Evolutionary conservation across 495 filamentous ascomycete species (phyloP).

Genomic region (Podospora tetraspora): DNA sequence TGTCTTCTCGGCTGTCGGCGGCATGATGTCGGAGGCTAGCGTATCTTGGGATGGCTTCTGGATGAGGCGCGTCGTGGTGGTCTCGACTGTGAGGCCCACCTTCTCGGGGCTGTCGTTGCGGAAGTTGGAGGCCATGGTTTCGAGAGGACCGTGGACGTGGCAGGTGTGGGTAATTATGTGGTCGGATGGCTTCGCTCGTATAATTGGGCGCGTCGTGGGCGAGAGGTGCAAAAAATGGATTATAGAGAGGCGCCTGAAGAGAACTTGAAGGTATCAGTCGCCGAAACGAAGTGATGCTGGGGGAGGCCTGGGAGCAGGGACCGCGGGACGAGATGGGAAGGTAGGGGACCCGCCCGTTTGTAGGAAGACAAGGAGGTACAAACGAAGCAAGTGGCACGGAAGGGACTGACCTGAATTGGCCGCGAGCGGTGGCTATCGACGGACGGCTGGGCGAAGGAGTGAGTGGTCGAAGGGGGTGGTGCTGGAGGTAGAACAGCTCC

Average conservation of each 20-base stretch:
- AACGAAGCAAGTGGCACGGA: background rate
- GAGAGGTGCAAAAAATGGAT: background rate
- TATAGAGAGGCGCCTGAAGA: background rate
- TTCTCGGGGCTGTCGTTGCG: constrained; percentile 24
- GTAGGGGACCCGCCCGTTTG: constrained; percentile 6
- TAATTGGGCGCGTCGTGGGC: background rate
- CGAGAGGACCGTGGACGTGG: constrained; percentile 6
- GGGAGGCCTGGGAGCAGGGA: background rate
- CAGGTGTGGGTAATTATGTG: constrained; percentile 24
- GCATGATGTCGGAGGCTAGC: constrained; percentile 23
- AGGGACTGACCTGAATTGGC: background rate
- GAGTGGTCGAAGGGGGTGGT: background rate
- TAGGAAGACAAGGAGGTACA: background rate
- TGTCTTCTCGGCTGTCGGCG: constrained; percentile 27
- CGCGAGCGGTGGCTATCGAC: background rate
- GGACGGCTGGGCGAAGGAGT: background rate
- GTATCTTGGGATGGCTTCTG: constrained; percentile 28
- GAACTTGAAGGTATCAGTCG: constrained; percentile 19
- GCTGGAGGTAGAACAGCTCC: constrained; percentile 1
- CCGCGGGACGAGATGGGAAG: constrained; percentile 6
- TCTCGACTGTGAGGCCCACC: constrained; percentile 31
- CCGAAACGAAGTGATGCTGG: background rate
- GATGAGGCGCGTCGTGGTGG: constrained; percentile 18
- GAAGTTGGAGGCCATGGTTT: constrained; percentile 26
- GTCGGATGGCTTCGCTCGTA: constrained; percentile 6